These are phyloP conservation scores for Didymella exigua DNA, from an alignment of 2,329 filamentous ascomycete genomes.

Conservation along the genomic window DNA sequence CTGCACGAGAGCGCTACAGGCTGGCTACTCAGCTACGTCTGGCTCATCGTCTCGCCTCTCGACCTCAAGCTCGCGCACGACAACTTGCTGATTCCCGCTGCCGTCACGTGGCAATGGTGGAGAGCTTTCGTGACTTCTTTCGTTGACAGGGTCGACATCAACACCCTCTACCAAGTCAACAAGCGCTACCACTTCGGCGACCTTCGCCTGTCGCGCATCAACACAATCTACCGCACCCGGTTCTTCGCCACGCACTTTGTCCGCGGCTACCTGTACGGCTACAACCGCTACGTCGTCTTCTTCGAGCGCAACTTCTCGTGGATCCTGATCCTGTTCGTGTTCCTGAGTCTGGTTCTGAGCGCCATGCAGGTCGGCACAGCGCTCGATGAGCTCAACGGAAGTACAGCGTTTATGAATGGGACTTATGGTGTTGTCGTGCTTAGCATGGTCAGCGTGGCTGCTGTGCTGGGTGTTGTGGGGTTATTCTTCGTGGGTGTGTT, in stretches of 20 bases:
- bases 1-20: slow-evolving; percentile 39
- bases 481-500: slow-evolving; percentile 42
- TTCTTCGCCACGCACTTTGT: slow-evolving; percentile 44
- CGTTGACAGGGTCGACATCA: slow-evolving; percentile 33
- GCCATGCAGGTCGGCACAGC: slow-evolving; percentile 48
- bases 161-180: slow-evolving; percentile 45
- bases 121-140: slow-evolving; percentile 40
- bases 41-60: slow-evolving; percentile 41
- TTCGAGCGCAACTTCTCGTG: slow-evolving; percentile 48
- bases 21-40: slow-evolving; percentile 44
- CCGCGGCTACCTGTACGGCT: slow-evolving; percentile 48
- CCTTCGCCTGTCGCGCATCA: slow-evolving; percentile 43
- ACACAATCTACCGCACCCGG: slow-evolving; percentile 43
- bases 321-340: slow-evolving; percentile 47
- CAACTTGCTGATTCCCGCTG: slow-evolving; percentile 32
- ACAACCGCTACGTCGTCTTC: slow-evolving; percentile 49
- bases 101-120: slow-evolving; percentile 45
- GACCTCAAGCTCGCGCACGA: slow-evolving; percentile 45
- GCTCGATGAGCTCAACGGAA: slow-evolving; percentile 30
- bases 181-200: slow-evolving; percentile 47
- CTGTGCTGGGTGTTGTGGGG: slow-evolving; percentile 33
- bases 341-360: slow-evolving; percentile 44
- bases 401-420: slow-evolving; percentile 31
- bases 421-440: slow-evolving; percentile 46
- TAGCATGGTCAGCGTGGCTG: slow-evolving; percentile 41